Conservation (phyloP, 2,329 filamentous ascomycete species). For the Blastomyces parvus region DNA sequence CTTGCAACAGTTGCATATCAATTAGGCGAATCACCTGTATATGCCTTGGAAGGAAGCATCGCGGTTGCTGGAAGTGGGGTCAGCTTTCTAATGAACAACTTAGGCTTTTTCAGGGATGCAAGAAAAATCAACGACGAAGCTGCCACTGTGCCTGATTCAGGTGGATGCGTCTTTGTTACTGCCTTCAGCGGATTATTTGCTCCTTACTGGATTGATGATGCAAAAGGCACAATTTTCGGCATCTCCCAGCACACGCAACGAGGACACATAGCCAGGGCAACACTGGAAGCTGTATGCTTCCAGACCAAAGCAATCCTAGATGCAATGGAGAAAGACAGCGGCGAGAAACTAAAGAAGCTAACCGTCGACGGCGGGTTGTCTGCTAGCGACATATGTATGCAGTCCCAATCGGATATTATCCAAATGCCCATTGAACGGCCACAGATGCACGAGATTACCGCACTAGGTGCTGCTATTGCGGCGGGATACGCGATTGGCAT, state of each 20-base stretch:
- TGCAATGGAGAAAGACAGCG: slow-evolving; percentile 81
- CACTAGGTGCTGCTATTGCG: slow-evolving; percentile 78
- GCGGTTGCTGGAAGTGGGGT: slow-evolving; percentile 73
- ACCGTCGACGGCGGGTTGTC: slow-evolving; percentile 83
- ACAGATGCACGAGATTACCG: slow-evolving; percentile 82
- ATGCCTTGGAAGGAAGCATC: slow-evolving; percentile 75
- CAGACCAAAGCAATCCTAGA: slow-evolving; percentile 87
- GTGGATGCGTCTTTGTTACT: slow-evolving; percentile 77
- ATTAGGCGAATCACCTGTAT: slow-evolving; percentile 63
- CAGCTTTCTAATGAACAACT: slow-evolving; percentile 61
- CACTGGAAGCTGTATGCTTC: slow-evolving; percentile 83
- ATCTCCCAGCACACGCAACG: slow-evolving; percentile 77
- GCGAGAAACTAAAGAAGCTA: slow-evolving; percentile 62
- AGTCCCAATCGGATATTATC: slow-evolving; percentile 78
- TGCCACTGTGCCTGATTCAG: slow-evolving; percentile 60
- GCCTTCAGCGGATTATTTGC: slow-evolving; percentile 87
- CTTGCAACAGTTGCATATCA: slow-evolving; percentile 83
- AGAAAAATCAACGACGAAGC: slow-evolving; percentile 57
- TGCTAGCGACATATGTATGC: slow-evolving; percentile 78
- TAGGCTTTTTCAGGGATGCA: slow-evolving; percentile 53
- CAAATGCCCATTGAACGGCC: slow-evolving; percentile 76
- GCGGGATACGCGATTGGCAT: slow-evolving; percentile 75
- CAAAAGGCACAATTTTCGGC: slow-evolving; percentile 73
- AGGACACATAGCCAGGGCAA: slow-evolving; percentile 80
- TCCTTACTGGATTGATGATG: slow-evolving; percentile 91